Evolutionary conservation across 805 yeast species (phyloP), one percentile per base, ranked within the genome.

Genomic region (Schizosaccharomyces pombe): DNA sequence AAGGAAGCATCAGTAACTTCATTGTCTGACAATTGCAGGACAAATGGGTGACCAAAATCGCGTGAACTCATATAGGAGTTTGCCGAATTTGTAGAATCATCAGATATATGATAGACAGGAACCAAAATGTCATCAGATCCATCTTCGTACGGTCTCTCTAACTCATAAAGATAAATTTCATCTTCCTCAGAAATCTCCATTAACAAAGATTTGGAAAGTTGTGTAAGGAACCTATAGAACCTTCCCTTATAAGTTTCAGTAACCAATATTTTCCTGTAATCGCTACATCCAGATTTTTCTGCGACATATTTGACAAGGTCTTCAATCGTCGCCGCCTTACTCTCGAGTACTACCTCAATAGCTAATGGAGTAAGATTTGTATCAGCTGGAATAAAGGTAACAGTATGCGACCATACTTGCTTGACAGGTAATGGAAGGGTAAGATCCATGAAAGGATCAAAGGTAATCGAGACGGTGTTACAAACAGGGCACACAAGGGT

Each of bases 391-490:
- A 86, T 73, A 16, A 85, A 67, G 1, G 74, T 70, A 37, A 89
- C 71, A 22, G 73, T 73, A 43, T 78, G 80, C 31, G 70, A 67
- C 95, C 96, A 87, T 52, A 73, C 70, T 53, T 78, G 75, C 52
- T 76, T 75, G 1, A 81, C 76, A 0, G 97, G 97, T 28, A 89
- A 70, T 0, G 97, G 97, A 47, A 89, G 68, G 0, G 98, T 86
- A 58, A 89, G 68, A 63, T 86, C 96, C 67, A 79, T 85, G 63
- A 78, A 89, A 0, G 98, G 97, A 64, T 89, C 98, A 67, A 87
- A 91, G 0, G 96, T 87, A 29, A 89, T 75, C 32, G 93, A 81
- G 5, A 83, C 75, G 60, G 80, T 81, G 22, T 73, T 64, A 66
- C 98, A 91, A 6, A 68, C 79, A 0, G 97, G 97, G 63, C 98